Conservation (phyloP, 2,329 filamentous ascomycete genomes). For the Fusarium mundagurra region DNA sequence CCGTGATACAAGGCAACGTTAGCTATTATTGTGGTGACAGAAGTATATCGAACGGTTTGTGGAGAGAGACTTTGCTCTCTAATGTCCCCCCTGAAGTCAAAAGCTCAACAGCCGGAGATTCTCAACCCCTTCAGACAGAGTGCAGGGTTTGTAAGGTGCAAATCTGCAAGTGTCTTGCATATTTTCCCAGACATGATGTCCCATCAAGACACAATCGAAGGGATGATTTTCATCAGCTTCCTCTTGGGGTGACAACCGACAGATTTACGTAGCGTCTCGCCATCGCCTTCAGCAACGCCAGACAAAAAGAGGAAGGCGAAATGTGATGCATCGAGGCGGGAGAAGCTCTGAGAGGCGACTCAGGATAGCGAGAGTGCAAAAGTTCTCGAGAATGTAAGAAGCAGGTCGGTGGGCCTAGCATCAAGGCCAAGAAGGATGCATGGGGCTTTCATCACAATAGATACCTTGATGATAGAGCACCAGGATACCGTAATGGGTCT, state of each 20-base stretch:
- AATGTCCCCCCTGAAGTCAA: neutral
- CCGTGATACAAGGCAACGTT: neutral
- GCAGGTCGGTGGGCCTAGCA: neutral
- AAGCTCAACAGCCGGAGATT: neutral
- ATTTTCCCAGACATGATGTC: neutral
- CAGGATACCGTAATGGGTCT: neutral
- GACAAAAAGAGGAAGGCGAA: constrained; percentile 41
- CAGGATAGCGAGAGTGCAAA: constrained; percentile 26
- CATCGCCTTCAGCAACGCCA: constrained; percentile 10
- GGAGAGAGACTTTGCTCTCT: neutral
- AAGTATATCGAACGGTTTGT: neutral
- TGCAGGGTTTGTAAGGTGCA: neutral
- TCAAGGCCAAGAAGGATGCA: constrained; percentile 12
- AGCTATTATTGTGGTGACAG: neutral
- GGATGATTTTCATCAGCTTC: constrained; percentile 36
- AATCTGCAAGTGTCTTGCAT: constrained; percentile 1
- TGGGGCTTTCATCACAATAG: constrained; percentile 10
- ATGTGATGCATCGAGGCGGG: constrained; percentile 7
- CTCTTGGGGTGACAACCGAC: constrained; percentile 28
- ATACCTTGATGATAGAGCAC: constrained; percentile 25
- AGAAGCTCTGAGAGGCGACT: neutral
- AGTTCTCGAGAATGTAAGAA: constrained; percentile 34
- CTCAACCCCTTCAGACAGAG: neutral
- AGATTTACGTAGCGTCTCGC: constrained; percentile 10
- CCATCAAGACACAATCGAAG: constrained; percentile 16